A percentile compares a stretch with the other conserved stretches of the same genome.
Conservation (phyloP, 306 rosid genomes). For the apple (Malus domestica) region ASM211411v1 NC_041801.1:33117001-33117500, state of each 20-base stretch:
- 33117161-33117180: not conserved
- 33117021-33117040: too few species aligned
- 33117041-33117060: too few species aligned
- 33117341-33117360: slow-evolving; percentile 62
- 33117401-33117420: slow-evolving; percentile 79
- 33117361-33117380: slow-evolving; percentile 96
- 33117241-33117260: not conserved
- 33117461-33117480: not conserved
- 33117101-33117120: not conserved
- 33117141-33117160: not conserved
- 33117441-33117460: slow-evolving; percentile 36
- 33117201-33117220: not conserved
- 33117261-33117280: slow-evolving; percentile 3
- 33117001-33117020: too few species aligned
- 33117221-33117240: not conserved
- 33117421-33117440: slow-evolving; percentile 77
- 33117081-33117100: not conserved
- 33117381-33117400: slow-evolving; percentile 80
- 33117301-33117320: slow-evolving; percentile 48
- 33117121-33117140: not conserved
- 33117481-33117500: not conserved
- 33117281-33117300: slow-evolving; percentile 12
- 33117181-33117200: not conserved
- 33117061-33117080: not conserved
- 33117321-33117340: slow-evolving; percentile 60